Evolutionary conservation across 805 yeast genomes (phyloP), one percentile per base, ranked within the genome.

Genomic region (Lipomyces spencermartinsiae): DNA sequence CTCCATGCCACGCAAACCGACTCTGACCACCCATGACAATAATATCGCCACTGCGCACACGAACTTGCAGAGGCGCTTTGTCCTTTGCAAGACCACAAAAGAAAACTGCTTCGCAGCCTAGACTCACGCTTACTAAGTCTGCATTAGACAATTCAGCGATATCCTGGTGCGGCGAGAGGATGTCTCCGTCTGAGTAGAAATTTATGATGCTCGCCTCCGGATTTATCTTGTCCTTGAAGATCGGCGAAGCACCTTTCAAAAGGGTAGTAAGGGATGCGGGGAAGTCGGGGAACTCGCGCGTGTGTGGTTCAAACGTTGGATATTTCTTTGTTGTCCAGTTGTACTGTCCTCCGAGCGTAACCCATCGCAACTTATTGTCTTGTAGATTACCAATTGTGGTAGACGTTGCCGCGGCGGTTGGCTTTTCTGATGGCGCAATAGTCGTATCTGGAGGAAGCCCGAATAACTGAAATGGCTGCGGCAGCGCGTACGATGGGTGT

Each of bases 291-390:
- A 66, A 80, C 72, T 60, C 71, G 46, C 22, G 69, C 34, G 35
- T 65, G 58, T 55, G 59, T 5, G 73, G 76, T 25, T 67, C 72
- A 65, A 79, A 80, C 0, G 82, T 71, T 1, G 84, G 84, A 66
- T 81, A 81, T 55, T 67, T 76, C 60, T 82, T 82, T 22, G 75
- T 71, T 0, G 84, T 81, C 84, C 84, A 82, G 69, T 82, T 75
- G 70, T 82, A 82, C 68, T 82, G 84, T 10, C 84, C 84, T 2
- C 84, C 84, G 8, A 82, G 77, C 0, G 84, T 82, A 35, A 81
- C 78, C 84, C 84, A 82, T n/a, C 84, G 76, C n/a, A 82, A 74
- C 61, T 78, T 76, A 46, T 56, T 43, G 22, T 59, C 46, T 58
- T 53, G 67, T 14, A 62, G 19, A 9, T 61, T 16, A 7, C 57